Base-by-base conservation (phyloP, 2,329 filamentous ascomycete species). In the Clarireedia monteithiana region DNA sequence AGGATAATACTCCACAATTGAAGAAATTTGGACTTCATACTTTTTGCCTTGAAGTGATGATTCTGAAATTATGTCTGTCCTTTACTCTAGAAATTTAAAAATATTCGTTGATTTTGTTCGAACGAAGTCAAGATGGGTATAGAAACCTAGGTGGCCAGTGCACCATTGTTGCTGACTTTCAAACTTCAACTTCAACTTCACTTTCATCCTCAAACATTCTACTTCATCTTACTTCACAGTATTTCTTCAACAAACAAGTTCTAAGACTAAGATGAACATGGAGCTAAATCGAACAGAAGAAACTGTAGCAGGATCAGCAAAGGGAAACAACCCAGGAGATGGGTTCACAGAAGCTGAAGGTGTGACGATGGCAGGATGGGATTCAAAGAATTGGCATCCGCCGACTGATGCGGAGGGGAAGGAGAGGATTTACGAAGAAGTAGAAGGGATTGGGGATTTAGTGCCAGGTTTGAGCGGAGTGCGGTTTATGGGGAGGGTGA, bases 301-400 rank as follows among this genome's bases (percentile, higher is more conserved):
- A 9, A 10, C 30, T 15, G 2, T 12, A 1, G 3, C 24, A 14
- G 17, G 36, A 12, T 40, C 38, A 49, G 23, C 17, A 30, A 52
- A 36, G 44, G 27, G 52, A 50, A 7, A 23, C 27, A 6, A 60
- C 44, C 62, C 68, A 14, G 73, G 76, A 39, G 78, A 82, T 68
- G 79, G 79, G 30, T 83, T 83, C 68, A 81, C 77, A 2, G 58
- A 70, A 14, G 68, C 70, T n/a, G 78, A 81, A 60, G 59, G 77
- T 1, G 68, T 72, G 15, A 67, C 68, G 26, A 67, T 68, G 3
- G 56, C 71, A 14, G 67, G 74, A 24, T 74, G 74, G 0, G 61
- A 71, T 10, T 68, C 68, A 9, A 63, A 69, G 4, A 59, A 64
- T 4, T 75, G 73, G 71, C 66, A 71, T 17, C 77, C 77, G 0